phyloP scores from a whole-genome alignment of 2,329 filamentous ascomycete genomes.

The Epicoccum nigrum region DNA sequence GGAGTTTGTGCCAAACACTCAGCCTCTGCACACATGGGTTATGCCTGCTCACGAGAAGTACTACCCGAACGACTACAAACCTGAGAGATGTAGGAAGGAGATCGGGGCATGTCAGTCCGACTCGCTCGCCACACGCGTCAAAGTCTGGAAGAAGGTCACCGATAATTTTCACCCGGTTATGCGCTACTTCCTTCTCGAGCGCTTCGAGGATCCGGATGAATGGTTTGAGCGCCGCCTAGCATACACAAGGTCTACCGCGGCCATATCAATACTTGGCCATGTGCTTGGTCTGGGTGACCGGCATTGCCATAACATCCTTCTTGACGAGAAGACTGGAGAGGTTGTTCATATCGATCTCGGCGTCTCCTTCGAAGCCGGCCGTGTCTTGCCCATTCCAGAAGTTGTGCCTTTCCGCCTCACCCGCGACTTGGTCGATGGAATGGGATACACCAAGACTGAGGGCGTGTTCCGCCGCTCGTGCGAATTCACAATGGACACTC shows the following conservation, averaged over 20 bases:
- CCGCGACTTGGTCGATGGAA: constrained; percentile 92
- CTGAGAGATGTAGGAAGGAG: constrained; percentile 75
- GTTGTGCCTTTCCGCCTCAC: constrained; percentile 95
- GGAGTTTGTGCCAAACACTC: constrained; percentile 93
- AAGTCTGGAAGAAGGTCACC: constrained; percentile 77
- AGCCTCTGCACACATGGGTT: constrained; percentile 89
- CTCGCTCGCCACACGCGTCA: constrained; percentile 72
- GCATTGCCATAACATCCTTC: constrained; percentile 94
- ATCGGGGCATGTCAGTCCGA: constrained; percentile 76
- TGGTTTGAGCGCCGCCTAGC: constrained; percentile 91
- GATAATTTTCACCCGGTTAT: constrained; percentile 90
- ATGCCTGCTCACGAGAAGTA: constrained; percentile 89
- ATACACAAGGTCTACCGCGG: constrained; percentile 91
- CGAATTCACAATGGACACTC: constrained; percentile 92
- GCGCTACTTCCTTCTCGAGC: constrained; percentile 96
- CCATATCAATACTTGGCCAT: constrained; percentile 93
- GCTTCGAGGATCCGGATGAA: constrained; percentile 90
- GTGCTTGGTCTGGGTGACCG: constrained; percentile 91
- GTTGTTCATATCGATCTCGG: constrained; percentile 97
- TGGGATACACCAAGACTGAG: constrained; percentile 94
- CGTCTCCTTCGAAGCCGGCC: constrained; percentile 94
- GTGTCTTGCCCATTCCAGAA: constrained; percentile 93
- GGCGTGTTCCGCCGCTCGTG: constrained; percentile 97
- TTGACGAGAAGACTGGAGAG: constrained; percentile 88
- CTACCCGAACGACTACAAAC: constrained; percentile 81